Conservation (phyloP, 306 rosid species). For the Geum urbanum region DNA sequence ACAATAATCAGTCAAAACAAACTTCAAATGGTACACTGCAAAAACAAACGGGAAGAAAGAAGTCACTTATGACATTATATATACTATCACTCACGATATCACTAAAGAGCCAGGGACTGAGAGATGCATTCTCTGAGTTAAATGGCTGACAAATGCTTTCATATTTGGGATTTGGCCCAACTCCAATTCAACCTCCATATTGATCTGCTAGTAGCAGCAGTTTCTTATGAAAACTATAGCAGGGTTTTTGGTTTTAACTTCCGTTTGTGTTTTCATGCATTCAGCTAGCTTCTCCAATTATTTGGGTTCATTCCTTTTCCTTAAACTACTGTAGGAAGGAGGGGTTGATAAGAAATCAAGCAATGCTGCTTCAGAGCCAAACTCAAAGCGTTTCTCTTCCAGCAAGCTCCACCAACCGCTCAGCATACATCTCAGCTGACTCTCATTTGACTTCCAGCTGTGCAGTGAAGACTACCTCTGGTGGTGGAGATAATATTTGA, state of each 20-base stretch:
- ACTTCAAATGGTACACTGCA: constrained; percentile 15
- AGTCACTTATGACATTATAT: constrained; percentile 11
- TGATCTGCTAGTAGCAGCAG: constrained; percentile 54
- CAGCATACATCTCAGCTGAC: constrained; percentile 79
- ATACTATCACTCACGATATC: constrained; percentile 56
- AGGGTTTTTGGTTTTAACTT: too few relatives aligned
- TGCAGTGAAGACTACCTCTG: constrained; percentile 89
- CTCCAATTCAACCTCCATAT: constrained; percentile 70
- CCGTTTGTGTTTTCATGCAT: too few relatives aligned
- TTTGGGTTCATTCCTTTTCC: constrained; percentile 99
- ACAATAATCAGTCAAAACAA: constrained; percentile 27
- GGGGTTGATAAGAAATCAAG: constrained; percentile 56
- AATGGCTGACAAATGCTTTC: constrained; percentile 73
- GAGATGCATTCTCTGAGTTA: constrained; percentile 65
- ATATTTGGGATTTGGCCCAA: constrained; percentile 49
- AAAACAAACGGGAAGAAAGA: not conserved
- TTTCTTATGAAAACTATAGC: constrained; percentile 10
- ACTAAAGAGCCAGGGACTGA: constrained; percentile 76
- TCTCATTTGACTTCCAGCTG: constrained; percentile 96
- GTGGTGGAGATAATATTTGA: constrained; percentile 97
- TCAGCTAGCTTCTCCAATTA: too few relatives aligned
- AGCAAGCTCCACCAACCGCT: constrained; percentile 73
- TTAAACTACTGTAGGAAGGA: constrained; percentile 86
- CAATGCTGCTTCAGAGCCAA: constrained; percentile 51
- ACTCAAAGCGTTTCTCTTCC: constrained; percentile 34